A percentile compares a stretch with the other conserved stretches of the same genome.
Evolutionary conservation across 306 rosid genomes (phyloP).

Genomic region (Cucurbita maxima): DNA sequence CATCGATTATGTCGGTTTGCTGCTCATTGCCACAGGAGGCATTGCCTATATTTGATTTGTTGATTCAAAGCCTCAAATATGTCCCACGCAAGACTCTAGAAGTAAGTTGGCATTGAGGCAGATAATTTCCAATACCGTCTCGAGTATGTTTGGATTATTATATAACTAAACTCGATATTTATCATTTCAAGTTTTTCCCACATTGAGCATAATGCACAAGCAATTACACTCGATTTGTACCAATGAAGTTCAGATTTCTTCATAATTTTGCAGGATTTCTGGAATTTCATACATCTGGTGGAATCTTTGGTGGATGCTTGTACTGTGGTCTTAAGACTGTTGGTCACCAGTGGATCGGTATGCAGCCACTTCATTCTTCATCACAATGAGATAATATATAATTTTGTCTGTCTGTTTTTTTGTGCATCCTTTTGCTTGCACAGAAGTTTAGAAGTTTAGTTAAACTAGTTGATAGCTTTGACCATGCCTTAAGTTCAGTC

Average conservation of each 20-base stretch:
- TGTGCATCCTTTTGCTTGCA: neutral
- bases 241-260: slow-evolving; percentile 1
- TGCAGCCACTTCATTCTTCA: slow-evolving; percentile 1
- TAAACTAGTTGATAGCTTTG: neutral
- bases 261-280: slow-evolving; percentile 40
- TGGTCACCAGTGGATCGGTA: slow-evolving; percentile 48
- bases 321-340: slow-evolving; percentile 41
- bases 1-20: slow-evolving; percentile 52
- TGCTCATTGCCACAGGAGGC: slow-evolving; percentile 53
- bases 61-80: slow-evolving; percentile 40
- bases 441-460: neutral
- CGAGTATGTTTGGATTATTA: neutral
- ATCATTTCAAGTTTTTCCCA: slow-evolving; percentile 2
- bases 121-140: slow-evolving; percentile 6
- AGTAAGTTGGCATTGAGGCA: slow-evolving; percentile 32
- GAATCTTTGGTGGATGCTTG: slow-evolving; percentile 60
- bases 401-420: neutral
- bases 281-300: slow-evolving; percentile 32
- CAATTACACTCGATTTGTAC: neutral
- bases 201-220: neutral
- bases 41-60: slow-evolving; percentile 52
- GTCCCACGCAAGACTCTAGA: slow-evolving; percentile 36
- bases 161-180: neutral
- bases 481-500: neutral
- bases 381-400: slow-evolving; percentile 5